Evolutionary conservation across 2,329 filamentous ascomycete genomes (phyloP), one percentile per base, ranked within the genome.

Genomic region (Colletotrichum magnum): DNA sequence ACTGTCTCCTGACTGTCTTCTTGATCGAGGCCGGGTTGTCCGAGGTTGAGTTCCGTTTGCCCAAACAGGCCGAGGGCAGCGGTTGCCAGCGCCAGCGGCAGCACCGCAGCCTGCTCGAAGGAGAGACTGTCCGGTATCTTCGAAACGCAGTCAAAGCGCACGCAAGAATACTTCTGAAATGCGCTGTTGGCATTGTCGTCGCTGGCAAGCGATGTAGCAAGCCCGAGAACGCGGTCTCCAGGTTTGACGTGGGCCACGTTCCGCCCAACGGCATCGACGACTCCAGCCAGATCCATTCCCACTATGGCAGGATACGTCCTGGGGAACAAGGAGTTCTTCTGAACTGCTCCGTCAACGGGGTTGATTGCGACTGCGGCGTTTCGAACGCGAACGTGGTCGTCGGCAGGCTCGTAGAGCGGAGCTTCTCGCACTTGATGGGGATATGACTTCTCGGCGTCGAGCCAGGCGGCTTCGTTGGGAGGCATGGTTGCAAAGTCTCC

Each of bases 41-140:
- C 18, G 6, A 59, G 43, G 43, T 18, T 39, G 1, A 59, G 26
- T 0, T 50, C 24, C 15, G 1, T 7, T 39, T 50, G 15, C 15
- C 43, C 43, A 3, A 48, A 59, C 4, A 59, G 16, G n/a, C 57
- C 43, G 4, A 50, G 41, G 16, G 16, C 57, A 18, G 57, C 57
- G 7, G 57, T 59, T 32, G 57, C 43, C 6, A 59, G 45, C 10
- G 57, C 57, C 2, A 59, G 43, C 6, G 57, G 57, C 0, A 59
- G 57, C 43, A 59, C 57, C 5, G 57, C 57, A 10, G 43, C 57
- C 26, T 50, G 57, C 6, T 59, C n/a, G 15, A 59, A 59, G 24
- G 43, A 36, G 13, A 59, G 16, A 7, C 5, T 2, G 21, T 48
- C 43, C 6, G 57, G 57, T 24, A 59, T 59, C 28, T 41, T 7